Evolutionary conservation across 75 land plant genomes (phyloP).

Genomic region (Picea glauca): DNA sequence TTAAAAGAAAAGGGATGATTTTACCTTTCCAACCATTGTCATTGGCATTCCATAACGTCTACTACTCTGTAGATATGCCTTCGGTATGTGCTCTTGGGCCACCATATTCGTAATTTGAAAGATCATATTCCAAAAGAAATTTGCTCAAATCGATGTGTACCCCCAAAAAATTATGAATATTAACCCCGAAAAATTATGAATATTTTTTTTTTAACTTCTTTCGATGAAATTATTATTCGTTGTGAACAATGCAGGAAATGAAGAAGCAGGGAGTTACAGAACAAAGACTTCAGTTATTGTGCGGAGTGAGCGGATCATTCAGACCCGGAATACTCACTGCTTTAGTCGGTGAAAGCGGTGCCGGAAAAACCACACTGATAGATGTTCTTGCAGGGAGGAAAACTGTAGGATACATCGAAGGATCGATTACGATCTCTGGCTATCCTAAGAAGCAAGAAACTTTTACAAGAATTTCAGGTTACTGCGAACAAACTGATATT

Average conservation of each 20-base stretch:
- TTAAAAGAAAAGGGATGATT: conserved; percentile 47
- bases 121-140: not conserved
- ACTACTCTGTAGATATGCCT: conserved; percentile 68
- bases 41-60: conserved; percentile 50
- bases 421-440: conserved; percentile 56
- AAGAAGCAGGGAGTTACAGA: conserved; percentile 51
- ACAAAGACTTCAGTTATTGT: conserved; percentile 45
- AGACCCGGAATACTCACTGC: conserved; percentile 82
- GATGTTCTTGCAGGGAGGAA: conserved; percentile 83
- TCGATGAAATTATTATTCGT: not conserved
- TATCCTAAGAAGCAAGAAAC: conserved; percentile 77
- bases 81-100: conserved; percentile 15
- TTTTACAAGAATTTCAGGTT: conserved; percentile 73
- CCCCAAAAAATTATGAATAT: not conserved
- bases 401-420: conserved; percentile 78
- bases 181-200: too few species aligned
- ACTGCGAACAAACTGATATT: conserved; percentile 76
- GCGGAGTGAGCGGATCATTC: conserved; percentile 63
- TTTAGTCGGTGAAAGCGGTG: conserved; percentile 79
- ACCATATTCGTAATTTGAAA: not conserved
- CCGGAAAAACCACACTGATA: conserved; percentile 80
- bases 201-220: not conserved
- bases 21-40: conserved; percentile 59
- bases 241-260: conserved; percentile 47
- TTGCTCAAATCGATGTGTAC: too few species aligned